Evolutionary conservation across 176 grass and related monocot genomes (phyloP).

Genomic region (Musa schizocarpa): DNA sequence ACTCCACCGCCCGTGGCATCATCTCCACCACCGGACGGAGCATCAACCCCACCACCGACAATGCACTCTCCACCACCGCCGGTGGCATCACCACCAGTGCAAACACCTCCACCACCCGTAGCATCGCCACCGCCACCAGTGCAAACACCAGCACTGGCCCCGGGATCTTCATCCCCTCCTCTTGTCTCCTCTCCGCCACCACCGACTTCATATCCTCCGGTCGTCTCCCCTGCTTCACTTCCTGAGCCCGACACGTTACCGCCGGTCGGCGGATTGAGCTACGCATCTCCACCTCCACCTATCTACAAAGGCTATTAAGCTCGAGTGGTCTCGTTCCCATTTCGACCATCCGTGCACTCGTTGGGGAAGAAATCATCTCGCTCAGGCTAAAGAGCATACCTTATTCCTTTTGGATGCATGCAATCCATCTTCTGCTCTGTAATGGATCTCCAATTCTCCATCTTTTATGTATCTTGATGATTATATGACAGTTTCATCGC

Average conservation of each 20-base stretch:
- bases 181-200: neutral
- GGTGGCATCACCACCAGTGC: neutral
- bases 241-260: neutral
- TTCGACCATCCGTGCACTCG: no score
- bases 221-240: neutral
- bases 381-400: no score
- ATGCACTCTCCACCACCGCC: neutral
- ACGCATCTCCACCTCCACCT: conserved; percentile 17
- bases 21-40: neutral
- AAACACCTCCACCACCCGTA: neutral
- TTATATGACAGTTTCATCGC: no score
- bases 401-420: no score
- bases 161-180: neutral
- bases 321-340: no score
- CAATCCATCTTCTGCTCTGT: no score
- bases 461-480: no score
- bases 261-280: neutral
- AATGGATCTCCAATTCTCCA: no score
- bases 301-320: conserved; percentile 3
- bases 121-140: neutral
- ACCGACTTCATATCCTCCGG: neutral
- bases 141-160: neutral
- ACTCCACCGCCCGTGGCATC: neutral
- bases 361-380: no score
- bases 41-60: neutral